Conservation (phyloP, 306 rosid species). For the Calophaca sinica region DNA sequence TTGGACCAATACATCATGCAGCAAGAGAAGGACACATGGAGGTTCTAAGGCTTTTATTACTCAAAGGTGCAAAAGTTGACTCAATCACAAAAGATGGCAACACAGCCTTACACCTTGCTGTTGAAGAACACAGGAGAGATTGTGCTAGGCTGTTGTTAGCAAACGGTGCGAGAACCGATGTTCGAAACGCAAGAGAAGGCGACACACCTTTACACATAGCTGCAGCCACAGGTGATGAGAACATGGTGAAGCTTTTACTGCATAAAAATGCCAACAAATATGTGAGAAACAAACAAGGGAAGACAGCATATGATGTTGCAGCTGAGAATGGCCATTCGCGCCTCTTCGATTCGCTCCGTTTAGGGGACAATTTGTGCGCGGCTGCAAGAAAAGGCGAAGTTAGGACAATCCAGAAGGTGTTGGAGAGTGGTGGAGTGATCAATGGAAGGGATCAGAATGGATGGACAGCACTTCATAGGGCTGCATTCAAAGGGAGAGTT, state of each 20-base stretch:
- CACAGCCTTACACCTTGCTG: conserved; percentile 79
- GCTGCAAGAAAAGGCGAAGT: conserved; percentile 79
- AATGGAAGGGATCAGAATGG: conserved; percentile 82
- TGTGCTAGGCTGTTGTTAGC: conserved; percentile 71
- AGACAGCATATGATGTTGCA: conserved; percentile 70
- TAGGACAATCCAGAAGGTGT: conserved; percentile 59
- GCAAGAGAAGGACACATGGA: conserved; percentile 73
- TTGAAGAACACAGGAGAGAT: conserved; percentile 63
- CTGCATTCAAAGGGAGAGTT: conserved; percentile 70
- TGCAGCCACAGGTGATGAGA: conserved; percentile 72
- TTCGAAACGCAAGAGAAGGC: conserved; percentile 54
- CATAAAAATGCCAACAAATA: conserved; percentile 77
- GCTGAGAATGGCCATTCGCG: conserved; percentile 63
- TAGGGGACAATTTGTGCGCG: conserved; percentile 68
- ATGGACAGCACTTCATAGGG: conserved; percentile 86
- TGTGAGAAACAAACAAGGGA: conserved; percentile 60
- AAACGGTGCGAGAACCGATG: conserved; percentile 59
- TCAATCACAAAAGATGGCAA: conserved; percentile 63
- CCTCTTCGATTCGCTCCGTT: conserved; percentile 66
- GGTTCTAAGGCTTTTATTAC: conserved; percentile 71
- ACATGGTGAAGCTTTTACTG: conserved; percentile 68
- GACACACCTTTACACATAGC: conserved; percentile 77
- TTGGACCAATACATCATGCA: conserved; percentile 70
- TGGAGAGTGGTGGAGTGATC: conserved; percentile 64
- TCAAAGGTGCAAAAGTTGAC: conserved; percentile 71